Base-by-base conservation (phyloP, 768 basidiomycete genomes). In the Chalciporus pseudorubinellus region DNA sequence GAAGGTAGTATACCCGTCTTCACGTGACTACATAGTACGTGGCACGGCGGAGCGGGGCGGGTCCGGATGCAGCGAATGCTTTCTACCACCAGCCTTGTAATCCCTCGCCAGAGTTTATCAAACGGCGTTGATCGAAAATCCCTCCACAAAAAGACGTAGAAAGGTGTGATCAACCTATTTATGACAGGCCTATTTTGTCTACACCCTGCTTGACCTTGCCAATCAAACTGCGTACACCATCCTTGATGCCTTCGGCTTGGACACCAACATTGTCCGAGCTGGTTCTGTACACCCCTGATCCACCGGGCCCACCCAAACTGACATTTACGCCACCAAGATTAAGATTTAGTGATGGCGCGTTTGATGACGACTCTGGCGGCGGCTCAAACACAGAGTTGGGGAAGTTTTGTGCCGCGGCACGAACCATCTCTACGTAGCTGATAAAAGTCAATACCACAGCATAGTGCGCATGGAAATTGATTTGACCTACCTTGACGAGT, bases 301-400 rank as follows among this genome's bases (percentile, higher is more conserved):
- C 88, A 31, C 77, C 82, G 14, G 87, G 72, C 11, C 94, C 93
- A n/a, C 93, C 93, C n/a, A 97, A 79, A 57, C 87, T 92, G 39
- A 97, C 83, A 64, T 94, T 94, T 52, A 97, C 91, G 0, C 89
- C 89, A 10, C 92, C 95, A 21, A 98, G 82, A 62, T 94, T 93
- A 21, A 98, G 76, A 64, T 94, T 97, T 54, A 97, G 71, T n/a
- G 85, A 79, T 1, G 93, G 89, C 18, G 85, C 83, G 50, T 74
- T 86, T 28, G 81, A 77, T 3, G 81, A 79, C 10, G 87, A 83
- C 67, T 91, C 90, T 6, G 82, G 85, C 5, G 84, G 90, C 20
- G 84, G 87, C 46, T 84, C 87, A 62, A 83, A 90, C 34, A 89
- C 84, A 7, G 82, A 79, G 20, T 73, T 65, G 3, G 83, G 79